phyloP scores from a whole-genome alignment of 129 eudicot genomes.

The Helianthus tuberosus region DNA sequence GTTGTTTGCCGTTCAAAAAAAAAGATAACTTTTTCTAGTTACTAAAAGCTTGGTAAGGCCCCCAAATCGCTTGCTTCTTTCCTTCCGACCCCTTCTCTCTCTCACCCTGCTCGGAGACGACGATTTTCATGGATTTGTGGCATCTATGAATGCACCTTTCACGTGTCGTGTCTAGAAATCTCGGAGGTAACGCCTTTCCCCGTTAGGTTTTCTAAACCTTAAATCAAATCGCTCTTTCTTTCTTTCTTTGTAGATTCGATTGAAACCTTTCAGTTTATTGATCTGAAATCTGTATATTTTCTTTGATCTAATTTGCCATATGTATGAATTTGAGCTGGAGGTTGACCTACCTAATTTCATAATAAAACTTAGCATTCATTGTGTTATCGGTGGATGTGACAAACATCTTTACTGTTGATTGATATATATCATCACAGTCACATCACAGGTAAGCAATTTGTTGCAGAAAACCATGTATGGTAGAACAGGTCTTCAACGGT shows the following conservation, averaged over 20 bases:
- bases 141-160: not conserved
- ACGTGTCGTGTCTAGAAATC: not conserved
- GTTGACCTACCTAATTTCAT: too few species aligned
- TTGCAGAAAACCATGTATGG: constrained; percentile 60
- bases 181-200: constrained; percentile 16
- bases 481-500: constrained; percentile 89
- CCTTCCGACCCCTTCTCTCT: too few species aligned
- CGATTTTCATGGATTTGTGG: not conserved
- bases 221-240: constrained; percentile 21
- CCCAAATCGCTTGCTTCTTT: not conserved
- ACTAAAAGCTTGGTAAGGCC: too few species aligned
- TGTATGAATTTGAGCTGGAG: not conserved
- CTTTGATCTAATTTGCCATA: too few species aligned
- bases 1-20: too few species aligned
- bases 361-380: not conserved
- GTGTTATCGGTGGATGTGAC: not conserved
- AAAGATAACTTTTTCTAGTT: too few species aligned
- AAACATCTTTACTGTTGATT: not conserved
- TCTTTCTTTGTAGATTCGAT: constrained; percentile 11
- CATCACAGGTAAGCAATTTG: not conserved
- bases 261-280: not conserved
- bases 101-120: constrained; percentile 11
- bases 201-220: constrained; percentile 19
- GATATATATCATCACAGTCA: too few species aligned
- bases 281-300: too few species aligned